A percentile compares a stretch with the other conserved stretches of the same genome.
These are phyloP conservation scores for Hanseniaspora pseudoguilliermondii DNA, from an alignment of 805 yeast species.

Conservation along the genomic window DNA sequence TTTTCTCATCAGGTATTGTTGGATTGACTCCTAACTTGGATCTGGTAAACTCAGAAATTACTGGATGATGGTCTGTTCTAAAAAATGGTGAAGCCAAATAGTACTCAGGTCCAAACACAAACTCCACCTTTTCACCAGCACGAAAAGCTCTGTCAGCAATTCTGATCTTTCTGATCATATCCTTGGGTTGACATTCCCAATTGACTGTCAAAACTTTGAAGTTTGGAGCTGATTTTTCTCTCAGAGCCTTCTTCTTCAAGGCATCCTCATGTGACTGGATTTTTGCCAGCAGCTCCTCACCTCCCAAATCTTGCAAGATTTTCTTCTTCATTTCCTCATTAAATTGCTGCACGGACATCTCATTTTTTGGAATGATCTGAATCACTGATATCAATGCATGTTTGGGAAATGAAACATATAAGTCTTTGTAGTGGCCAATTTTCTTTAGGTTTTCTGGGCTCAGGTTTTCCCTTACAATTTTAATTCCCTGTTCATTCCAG, in stretches of 20 bases:
- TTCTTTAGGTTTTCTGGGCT: neutral
- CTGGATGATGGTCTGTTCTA: neutral
- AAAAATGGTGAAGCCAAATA: neutral
- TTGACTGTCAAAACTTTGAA: neutral
- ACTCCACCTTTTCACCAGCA: neutral
- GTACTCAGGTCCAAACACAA: neutral
- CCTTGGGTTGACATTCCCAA: constrained; percentile 4
- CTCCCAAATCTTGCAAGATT: neutral
- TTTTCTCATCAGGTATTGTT: neutral
- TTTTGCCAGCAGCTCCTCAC: neutral
- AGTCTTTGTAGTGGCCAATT: neutral
- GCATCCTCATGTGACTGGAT: neutral
- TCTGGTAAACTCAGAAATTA: neutral
- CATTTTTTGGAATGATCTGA: neutral
- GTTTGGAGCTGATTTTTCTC: neutral
- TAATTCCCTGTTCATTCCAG: constrained; percentile 2
- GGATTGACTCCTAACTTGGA: neutral
- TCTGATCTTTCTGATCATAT: neutral
- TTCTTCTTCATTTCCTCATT: neutral
- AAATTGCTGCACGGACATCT: neutral
- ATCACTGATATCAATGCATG: neutral
- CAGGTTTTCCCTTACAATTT: neutral
- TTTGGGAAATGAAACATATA: neutral
- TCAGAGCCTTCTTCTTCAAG: neutral
- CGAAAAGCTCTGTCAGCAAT: neutral